Percentiles rank a stretch among this genome's conserved stretches.
Evolutionary conservation across 176 grass and related monocot species (phyloP).

Genomic region (Areca catechu): DNA sequence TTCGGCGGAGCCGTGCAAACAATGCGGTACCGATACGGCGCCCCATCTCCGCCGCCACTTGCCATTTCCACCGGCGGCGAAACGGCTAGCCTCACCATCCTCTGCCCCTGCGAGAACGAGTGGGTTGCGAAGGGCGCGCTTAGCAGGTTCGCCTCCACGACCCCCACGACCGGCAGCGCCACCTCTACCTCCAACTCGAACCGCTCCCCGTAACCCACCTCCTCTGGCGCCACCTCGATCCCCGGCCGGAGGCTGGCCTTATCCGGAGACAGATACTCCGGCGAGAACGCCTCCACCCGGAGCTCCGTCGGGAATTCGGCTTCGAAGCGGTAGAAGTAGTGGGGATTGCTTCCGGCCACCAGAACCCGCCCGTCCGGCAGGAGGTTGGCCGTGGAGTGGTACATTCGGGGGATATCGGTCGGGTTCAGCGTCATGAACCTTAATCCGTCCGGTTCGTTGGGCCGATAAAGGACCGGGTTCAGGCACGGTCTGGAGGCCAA

Average conservation of each 20-base stretch:
- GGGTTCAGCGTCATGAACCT: conserved; percentile 20
- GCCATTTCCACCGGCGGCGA: not conserved
- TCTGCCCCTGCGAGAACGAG: conserved; percentile 26
- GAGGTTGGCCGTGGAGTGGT: conserved; percentile 24
- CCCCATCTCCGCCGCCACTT: not conserved
- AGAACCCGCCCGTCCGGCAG: conserved; percentile 18
- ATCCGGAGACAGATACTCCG: conserved; percentile 15
- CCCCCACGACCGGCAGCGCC: conserved; percentile 10
- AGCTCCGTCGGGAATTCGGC: conserved; percentile 23
- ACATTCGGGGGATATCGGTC: conserved; percentile 9
- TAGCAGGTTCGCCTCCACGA: conserved; percentile 12
- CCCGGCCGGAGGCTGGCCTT: conserved; percentile 4
- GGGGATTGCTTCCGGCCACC: conserved; percentile 22
- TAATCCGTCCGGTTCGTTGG: conserved; percentile 13
- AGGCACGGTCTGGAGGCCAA: conserved; percentile 15
- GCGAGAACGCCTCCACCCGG: conserved; percentile 18
- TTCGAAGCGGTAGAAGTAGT: conserved; percentile 20
- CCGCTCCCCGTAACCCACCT: conserved; percentile 9
- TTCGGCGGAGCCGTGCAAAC: conserved; percentile 5
- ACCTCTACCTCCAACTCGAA: conserved; percentile 9
- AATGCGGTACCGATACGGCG: not conserved
- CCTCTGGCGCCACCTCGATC: not conserved
- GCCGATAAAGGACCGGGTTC: conserved; percentile 15
- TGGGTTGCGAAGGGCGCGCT: conserved; percentile 23
- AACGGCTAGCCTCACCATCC: conserved; percentile 9